Evolutionary conservation across 345 rosid species (phyloP).

Genomic region (Isatis tinctoria): DNA sequence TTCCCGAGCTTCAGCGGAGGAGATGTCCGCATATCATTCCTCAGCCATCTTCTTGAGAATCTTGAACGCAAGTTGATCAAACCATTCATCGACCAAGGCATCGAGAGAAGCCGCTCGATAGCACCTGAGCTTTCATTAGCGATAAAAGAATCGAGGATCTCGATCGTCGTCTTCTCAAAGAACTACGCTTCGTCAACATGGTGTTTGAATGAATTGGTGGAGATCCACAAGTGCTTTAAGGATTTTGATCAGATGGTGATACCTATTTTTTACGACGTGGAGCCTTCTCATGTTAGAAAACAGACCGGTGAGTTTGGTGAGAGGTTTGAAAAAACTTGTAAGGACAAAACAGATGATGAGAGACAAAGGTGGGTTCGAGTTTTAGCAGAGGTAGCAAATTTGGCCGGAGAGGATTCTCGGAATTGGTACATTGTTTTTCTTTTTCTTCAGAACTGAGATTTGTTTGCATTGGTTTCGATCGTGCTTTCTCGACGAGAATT

Average conservation of each 20-base stretch:
- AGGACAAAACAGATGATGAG: background rate
- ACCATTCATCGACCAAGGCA: background rate
- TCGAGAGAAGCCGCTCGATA: background rate
- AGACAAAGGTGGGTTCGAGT: background rate
- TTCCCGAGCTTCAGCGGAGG: background rate
- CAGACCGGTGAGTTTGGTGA: background rate
- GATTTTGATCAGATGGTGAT: background rate
- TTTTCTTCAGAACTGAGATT: no score
- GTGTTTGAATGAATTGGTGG: background rate
- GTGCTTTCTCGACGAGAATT: background rate
- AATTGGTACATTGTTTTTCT: background rate
- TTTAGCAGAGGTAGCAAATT: background rate
- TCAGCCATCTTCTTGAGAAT: background rate
- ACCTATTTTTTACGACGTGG: slow-evolving; percentile 7
- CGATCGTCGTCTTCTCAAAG: background rate
- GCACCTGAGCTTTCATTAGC: background rate
- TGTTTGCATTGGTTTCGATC: background rate
- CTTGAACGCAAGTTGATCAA: background rate
- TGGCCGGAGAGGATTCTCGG: slow-evolving; percentile 13
- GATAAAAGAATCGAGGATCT: background rate
- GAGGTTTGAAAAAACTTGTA: background rate
- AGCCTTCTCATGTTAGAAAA: slow-evolving; percentile 10
- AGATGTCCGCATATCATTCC: background rate
- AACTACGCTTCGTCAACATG: background rate
- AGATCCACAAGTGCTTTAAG: background rate